These are phyloP conservation scores for Candida maesae DNA, from an alignment of 805 yeast species.

Conservation along the genomic window DNA sequence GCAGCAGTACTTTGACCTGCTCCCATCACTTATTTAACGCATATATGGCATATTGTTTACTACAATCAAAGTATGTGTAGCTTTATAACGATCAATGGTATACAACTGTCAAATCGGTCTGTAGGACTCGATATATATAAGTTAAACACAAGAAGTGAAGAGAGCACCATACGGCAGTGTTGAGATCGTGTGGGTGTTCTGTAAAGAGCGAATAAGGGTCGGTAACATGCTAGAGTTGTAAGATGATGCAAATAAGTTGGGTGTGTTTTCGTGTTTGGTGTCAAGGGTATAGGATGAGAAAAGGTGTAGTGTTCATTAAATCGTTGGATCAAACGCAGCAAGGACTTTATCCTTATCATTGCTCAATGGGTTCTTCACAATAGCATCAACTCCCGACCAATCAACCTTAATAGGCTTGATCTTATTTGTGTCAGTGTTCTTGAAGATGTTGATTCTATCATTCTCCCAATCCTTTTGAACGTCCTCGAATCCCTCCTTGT, in stretches of 20 bases:
- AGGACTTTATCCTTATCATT: conserved; percentile 26
- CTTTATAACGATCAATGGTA: too few relatives aligned
- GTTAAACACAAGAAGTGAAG: not conserved
- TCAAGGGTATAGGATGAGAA: not conserved
- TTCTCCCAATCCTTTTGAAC: conserved; percentile 69
- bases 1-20: not conserved
- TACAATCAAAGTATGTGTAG: too few relatives aligned
- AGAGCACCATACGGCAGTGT: too few relatives aligned
- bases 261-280: too few relatives aligned
- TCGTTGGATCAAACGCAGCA: conserved; percentile 29
- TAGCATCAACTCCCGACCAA: conserved; percentile 61
- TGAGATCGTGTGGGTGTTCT: not conserved
- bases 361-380: conserved; percentile 18
- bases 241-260: conserved; percentile 3
- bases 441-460: conserved; percentile 69
- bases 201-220: conserved; percentile 4
- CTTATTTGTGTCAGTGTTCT: conserved; percentile 65
- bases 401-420: conserved; percentile 54
- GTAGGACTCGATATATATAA: too few relatives aligned
- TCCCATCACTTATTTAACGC: too few relatives aligned
- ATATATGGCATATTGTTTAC: too few relatives aligned
- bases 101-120: too few relatives aligned
- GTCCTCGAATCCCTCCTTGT: conserved; percentile 78
- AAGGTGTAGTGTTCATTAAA: not conserved
- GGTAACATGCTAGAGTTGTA: conserved; percentile 3